phyloP scores from a whole-genome alignment of 2,329 filamentous ascomycete genomes.

The Pseudocercospora fijiensis region DNA sequence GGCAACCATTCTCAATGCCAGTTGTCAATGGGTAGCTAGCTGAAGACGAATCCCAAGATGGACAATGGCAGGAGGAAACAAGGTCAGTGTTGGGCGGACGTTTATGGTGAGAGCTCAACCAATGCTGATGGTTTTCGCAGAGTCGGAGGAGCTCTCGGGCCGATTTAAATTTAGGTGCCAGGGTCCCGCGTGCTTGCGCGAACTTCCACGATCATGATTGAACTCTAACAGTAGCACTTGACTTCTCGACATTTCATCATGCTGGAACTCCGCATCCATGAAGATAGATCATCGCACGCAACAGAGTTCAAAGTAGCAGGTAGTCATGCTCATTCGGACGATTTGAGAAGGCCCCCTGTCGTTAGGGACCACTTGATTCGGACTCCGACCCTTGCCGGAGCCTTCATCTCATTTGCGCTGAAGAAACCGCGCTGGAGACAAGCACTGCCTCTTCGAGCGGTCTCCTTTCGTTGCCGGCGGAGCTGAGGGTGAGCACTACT shows the following conservation, averaged over 20 bases:
- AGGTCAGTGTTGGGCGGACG: conserved; percentile 2
- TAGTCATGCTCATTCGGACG: not conserved
- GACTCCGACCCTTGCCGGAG: not conserved
- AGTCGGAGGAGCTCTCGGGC: not conserved
- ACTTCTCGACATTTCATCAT: not conserved
- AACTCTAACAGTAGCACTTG: conserved; percentile 6
- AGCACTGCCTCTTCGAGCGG: not conserved
- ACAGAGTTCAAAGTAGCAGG: not conserved
- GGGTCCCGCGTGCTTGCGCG: not conserved
- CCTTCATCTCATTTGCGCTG: not conserved
- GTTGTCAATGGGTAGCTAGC: conserved; percentile 11
- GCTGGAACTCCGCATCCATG: not conserved
- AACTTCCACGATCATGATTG: not conserved
- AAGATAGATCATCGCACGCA: not conserved
- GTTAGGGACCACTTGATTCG: not conserved
- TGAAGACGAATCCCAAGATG: conserved; percentile 4
- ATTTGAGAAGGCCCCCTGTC: not conserved
- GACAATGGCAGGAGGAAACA: conserved; percentile 1
- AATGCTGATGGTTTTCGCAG: not conserved
- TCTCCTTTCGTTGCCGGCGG: conserved; percentile 4
- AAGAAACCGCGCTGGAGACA: not conserved
- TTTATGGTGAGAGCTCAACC: conserved; percentile 12
- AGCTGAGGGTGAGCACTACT: conserved; percentile 4
- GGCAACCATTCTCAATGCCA: conserved; percentile 51
- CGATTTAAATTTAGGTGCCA: not conserved